phyloP scores from a whole-genome alignment of 2,329 filamentous ascomycete species.

The Lachnellula subtilissima region DNA sequence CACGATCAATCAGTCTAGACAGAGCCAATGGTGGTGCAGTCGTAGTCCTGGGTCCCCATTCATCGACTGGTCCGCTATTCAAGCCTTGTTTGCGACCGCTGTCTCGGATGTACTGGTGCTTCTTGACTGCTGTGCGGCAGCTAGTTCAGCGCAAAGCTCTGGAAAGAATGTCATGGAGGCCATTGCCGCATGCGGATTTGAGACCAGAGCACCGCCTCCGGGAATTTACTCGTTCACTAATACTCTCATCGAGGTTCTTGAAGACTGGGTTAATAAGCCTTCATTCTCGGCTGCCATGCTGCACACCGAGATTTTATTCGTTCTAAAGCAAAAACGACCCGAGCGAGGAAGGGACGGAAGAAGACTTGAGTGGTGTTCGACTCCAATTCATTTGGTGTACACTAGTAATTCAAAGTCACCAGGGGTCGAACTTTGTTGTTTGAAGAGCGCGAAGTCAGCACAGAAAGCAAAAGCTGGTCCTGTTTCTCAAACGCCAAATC shows the following conservation, averaged over 20 bases:
- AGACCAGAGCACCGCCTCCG: conserved; percentile 55
- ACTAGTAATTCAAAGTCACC: conserved; percentile 54
- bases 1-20: conserved; percentile 46
- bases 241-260: conserved; percentile 53
- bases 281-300: conserved; percentile 57
- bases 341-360: conserved; percentile 51
- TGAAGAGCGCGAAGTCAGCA: not conserved
- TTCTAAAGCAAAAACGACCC: conserved; percentile 54
- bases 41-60: conserved; percentile 2
- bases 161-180: conserved; percentile 57
- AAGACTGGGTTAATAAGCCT: conserved; percentile 48
- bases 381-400: conserved; percentile 60
- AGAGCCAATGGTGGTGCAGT: conserved; percentile 15
- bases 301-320: conserved; percentile 55
- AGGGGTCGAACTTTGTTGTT: conserved; percentile 50
- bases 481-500: not conserved
- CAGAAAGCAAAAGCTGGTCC: not conserved
- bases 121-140: conserved; percentile 35
- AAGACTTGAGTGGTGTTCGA: conserved; percentile 53
- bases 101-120: conserved; percentile 13
- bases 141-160: conserved; percentile 54
- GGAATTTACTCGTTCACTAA: conserved; percentile 57
- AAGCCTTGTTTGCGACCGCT: conserved; percentile 27
- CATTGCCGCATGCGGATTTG: conserved; percentile 58
- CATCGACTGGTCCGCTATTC: conserved; percentile 53